phyloP scores from a whole-genome alignment of 2,329 filamentous ascomycete genomes.

The Arthrobotrys conoides region DNA sequence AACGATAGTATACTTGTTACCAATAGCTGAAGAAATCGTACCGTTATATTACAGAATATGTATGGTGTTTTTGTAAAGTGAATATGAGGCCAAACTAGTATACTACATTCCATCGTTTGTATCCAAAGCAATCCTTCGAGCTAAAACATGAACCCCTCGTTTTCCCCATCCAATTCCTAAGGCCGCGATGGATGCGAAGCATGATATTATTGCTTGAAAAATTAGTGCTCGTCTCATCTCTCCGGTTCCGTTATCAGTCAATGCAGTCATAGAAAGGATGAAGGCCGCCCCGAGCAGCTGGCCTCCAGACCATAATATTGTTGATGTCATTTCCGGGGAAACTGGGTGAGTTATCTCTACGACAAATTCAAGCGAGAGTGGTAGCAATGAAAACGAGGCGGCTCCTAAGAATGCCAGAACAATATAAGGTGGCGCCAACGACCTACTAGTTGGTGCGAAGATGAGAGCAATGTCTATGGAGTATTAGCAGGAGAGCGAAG shows the following conservation, averaged over 20 bases:
- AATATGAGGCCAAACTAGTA: no score
- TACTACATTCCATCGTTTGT: constrained; percentile 1
- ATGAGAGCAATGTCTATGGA: constrained; percentile 77
- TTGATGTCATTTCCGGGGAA: constrained; percentile 85
- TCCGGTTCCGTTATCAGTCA: constrained; percentile 75
- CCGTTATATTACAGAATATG: no score
- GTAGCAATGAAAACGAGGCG: constrained; percentile 82
- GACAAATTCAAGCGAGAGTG: constrained; percentile 86
- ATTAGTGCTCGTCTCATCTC: constrained; percentile 83
- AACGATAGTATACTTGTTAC: background rate
- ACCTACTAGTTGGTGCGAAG: constrained; percentile 79
- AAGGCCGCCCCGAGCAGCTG: constrained; percentile 89
- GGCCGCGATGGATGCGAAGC: constrained; percentile 33
- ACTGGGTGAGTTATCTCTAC: constrained; percentile 90
- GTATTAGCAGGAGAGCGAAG: background rate
- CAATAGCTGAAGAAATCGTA: background rate
- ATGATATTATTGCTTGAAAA: constrained; percentile 80
- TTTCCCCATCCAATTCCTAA: constrained; percentile 36
- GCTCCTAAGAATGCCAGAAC: constrained; percentile 84
- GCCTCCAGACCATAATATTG: constrained; percentile 86
- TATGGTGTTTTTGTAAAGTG: no score
- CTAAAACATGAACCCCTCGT: constrained; percentile 10
- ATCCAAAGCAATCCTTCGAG: constrained; percentile 44
- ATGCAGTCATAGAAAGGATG: constrained; percentile 83
- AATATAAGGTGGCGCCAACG: constrained; percentile 78